Percentiles rank a stretch among this genome's conserved stretches.
Conservation (phyloP, 129 eudicot genomes). For the Centrapalus pauciflorus region DNA sequence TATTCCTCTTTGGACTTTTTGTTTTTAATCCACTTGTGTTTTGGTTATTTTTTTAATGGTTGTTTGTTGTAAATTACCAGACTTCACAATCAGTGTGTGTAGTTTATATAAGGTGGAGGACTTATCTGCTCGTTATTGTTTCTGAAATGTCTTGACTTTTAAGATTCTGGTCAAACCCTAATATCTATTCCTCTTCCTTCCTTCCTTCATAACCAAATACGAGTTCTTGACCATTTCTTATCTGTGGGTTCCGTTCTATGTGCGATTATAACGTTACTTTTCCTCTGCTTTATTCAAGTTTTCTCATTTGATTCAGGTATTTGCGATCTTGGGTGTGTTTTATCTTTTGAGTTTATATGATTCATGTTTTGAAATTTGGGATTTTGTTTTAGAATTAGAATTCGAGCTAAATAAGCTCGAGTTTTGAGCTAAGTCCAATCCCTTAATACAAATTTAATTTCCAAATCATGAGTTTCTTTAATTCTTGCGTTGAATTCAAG, state of each 20-base stretch:
- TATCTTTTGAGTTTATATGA: background rate
- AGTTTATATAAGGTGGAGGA: background rate
- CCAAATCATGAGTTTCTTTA: background rate
- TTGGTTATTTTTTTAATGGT: conserved; percentile 1
- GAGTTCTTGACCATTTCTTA: conserved; percentile 9
- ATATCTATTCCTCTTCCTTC: conserved; percentile 7
- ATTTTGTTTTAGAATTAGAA: background rate
- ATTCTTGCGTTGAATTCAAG: background rate
- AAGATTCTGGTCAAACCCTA: conserved; percentile 16
- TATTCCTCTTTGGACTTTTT: background rate
- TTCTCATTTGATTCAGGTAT: background rate
- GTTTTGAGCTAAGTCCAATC: background rate
- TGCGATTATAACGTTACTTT: background rate
- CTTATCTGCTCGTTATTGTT: conserved; percentile 11
- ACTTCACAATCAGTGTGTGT: conserved; percentile 9
- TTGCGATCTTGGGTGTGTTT: background rate
- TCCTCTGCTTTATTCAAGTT: background rate
- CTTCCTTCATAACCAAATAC: conserved; percentile 3
- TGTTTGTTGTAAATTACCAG: conserved; percentile 20
- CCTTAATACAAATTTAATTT: background rate
- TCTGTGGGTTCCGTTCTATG: background rate
- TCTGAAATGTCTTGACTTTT: conserved; percentile 8
- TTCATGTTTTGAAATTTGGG: background rate
- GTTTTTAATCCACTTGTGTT: background rate
- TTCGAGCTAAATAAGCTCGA: background rate